phyloP scores from a whole-genome alignment of 129 eudicot genomes.

The Mikania micrantha region DNA sequence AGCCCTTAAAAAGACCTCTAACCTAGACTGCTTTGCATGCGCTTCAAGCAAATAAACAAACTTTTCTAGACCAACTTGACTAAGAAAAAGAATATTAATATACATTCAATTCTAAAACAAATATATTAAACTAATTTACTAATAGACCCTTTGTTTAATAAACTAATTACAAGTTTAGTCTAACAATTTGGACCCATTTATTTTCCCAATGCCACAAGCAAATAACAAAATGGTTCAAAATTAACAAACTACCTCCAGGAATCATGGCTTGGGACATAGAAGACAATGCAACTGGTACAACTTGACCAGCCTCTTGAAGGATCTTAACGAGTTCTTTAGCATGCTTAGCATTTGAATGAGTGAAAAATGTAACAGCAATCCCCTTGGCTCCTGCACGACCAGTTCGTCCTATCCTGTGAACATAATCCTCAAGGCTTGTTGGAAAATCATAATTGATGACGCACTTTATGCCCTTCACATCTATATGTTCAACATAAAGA shows the following conservation, averaged over 20 bases:
- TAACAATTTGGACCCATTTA: not conserved
- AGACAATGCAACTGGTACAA: conserved; percentile 63
- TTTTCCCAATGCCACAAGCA: not conserved
- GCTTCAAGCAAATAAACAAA: too few species aligned
- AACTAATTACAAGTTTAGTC: too few species aligned
- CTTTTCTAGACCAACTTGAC: too few species aligned
- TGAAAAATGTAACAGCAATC: conserved; percentile 85
- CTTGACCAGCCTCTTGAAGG: conserved; percentile 91
- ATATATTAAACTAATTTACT: too few species aligned
- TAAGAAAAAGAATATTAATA: too few species aligned
- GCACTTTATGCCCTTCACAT: conserved; percentile 99
- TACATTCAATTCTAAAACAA: too few species aligned
- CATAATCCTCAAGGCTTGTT: conserved; percentile 87
- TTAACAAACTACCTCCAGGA: conserved; percentile 38
- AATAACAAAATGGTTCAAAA: not conserved
- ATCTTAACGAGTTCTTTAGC: conserved; percentile 88
- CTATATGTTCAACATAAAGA: conserved; percentile 44
- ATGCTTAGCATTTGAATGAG: conserved; percentile 66
- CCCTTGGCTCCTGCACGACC: conserved; percentile 99
- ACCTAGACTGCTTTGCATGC: too few species aligned
- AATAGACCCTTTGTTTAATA: too few species aligned
- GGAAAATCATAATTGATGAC: conserved; percentile 97
- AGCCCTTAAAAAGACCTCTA: too few species aligned
- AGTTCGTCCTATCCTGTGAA: conserved; percentile 98
- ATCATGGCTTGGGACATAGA: conserved; percentile 54